phyloP scores from a whole-genome alignment of 352 stramenopile genomes.

The Pythium scleroteichum region DNA sequence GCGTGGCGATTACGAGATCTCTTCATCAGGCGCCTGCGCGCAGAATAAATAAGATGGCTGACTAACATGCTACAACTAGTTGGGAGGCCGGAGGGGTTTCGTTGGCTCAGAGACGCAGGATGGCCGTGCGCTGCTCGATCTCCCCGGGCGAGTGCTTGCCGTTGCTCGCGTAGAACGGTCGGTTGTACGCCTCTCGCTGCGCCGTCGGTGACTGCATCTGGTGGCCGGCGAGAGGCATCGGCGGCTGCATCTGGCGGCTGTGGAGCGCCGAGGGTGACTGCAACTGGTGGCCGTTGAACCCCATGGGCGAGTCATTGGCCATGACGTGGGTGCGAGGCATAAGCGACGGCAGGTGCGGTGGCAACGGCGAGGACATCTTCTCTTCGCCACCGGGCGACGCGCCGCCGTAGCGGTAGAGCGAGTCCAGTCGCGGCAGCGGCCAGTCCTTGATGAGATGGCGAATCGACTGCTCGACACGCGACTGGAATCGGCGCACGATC shows the following conservation, averaged over 20 bases:
- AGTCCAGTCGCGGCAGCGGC: constrained; percentile 41
- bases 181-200: constrained; percentile 3
- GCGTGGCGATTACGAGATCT: not conserved
- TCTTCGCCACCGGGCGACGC: constrained; percentile 6
- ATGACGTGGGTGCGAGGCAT: constrained; percentile 14
- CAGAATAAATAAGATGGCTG: constrained; percentile 25
- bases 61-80: not conserved
- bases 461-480: constrained; percentile 59
- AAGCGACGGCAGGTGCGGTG: constrained; percentile 14
- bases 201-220: constrained; percentile 2
- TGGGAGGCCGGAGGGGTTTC: not conserved
- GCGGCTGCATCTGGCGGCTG: constrained; percentile 7
- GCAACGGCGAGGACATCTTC: constrained; percentile 17
- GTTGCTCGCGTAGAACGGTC: constrained; percentile 7
- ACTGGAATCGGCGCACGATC: constrained; percentile 56
- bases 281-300: constrained; percentile 7
- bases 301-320: constrained; percentile 8
- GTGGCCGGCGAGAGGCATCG: not conserved
- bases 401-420: constrained; percentile 36
- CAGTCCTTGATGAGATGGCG: constrained; percentile 65
- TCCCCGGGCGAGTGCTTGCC: constrained; percentile 15
- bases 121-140: constrained; percentile 23
- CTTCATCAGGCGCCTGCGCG: constrained; percentile 4
- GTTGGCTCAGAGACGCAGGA: constrained; percentile 13
- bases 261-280: constrained; percentile 7